phyloP scores from a whole-genome alignment of 2,329 filamentous ascomycete species.

The Alternaria sp. region DNA sequence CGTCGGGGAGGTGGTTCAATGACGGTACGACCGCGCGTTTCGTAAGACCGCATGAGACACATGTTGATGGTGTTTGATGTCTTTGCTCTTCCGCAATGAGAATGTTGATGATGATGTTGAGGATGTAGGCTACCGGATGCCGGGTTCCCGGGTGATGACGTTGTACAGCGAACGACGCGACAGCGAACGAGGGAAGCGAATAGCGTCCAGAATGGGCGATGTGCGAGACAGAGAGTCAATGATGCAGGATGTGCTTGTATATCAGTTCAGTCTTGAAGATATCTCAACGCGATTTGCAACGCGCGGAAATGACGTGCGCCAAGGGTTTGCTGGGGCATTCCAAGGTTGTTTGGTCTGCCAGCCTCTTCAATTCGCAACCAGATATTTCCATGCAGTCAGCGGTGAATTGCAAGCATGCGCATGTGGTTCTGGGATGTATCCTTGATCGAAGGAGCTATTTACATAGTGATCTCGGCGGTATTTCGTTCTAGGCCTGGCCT shows the following conservation, averaged over 20 bases:
- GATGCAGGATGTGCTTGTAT: neutral
- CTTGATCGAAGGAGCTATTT: neutral
- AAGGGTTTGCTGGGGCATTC: conserved; percentile 9
- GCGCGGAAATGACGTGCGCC: conserved; percentile 16
- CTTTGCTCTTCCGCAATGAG: neutral
- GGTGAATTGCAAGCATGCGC: neutral
- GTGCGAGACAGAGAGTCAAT: neutral
- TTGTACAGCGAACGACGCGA: conserved; percentile 1
- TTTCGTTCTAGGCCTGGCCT: neutral
- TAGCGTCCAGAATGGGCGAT: neutral
- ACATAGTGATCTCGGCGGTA: neutral
- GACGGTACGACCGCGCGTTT: conserved; percentile 34
- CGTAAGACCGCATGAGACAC: conserved; percentile 44
- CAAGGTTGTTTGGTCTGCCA: conserved; percentile 15
- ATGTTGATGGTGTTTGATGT: conserved; percentile 20
- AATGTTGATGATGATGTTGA: neutral
- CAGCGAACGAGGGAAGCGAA: neutral
- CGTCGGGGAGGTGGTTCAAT: conserved; percentile 40
- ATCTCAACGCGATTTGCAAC: neutral
- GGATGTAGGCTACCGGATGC: neutral
- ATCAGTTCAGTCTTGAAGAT: neutral
- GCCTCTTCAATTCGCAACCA: neutral
- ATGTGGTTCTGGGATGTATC: neutral
- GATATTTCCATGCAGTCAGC: neutral
- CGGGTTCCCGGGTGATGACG: conserved; percentile 2